A percentile compares a stretch with the other conserved stretches of the same genome.
Evolutionary conservation across 2,329 filamentous ascomycete genomes (phyloP).

Genomic region (Calycina herbarum): DNA sequence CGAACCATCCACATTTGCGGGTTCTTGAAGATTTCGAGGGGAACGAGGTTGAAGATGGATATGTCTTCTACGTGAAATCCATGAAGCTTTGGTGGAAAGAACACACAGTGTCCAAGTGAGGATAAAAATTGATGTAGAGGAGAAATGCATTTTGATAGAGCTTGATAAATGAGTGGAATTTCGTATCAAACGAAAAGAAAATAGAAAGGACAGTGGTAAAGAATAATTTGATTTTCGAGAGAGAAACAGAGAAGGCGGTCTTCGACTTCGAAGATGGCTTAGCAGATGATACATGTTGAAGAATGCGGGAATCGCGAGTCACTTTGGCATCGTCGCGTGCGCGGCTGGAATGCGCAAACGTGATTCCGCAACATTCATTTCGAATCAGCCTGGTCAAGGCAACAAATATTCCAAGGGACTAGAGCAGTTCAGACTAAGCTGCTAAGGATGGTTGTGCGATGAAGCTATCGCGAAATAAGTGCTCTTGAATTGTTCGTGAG

Average conservation of each 20-base stretch:
- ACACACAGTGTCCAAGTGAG: slow-evolving; percentile 13
- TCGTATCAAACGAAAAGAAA: neutral
- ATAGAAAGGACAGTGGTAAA: neutral
- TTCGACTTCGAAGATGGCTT: slow-evolving; percentile 8
- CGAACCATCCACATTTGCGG: neutral
- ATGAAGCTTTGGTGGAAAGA: neutral
- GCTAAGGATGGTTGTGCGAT: neutral
- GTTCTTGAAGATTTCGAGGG: neutral
- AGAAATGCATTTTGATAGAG: neutral
- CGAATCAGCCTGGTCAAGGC: neutral
- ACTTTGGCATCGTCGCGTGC: neutral
- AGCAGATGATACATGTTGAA: neutral
- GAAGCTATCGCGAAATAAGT: neutral
- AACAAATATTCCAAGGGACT: neutral
- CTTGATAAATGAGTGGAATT: neutral
- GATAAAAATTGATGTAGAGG: slow-evolving; percentile 13
- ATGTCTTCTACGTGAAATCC: neutral
- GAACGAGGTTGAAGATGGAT: neutral
- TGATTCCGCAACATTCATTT: neutral
- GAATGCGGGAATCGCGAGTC: slow-evolving; percentile 1
- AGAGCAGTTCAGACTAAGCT: neutral
- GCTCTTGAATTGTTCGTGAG: too few species aligned
- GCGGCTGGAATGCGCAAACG: slow-evolving; percentile 13
- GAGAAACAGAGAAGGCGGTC: neutral
- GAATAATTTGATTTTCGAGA: neutral